Conservation (phyloP, 1,284 basidiomycete genomes). For the Ustilago tritici region DNA sequence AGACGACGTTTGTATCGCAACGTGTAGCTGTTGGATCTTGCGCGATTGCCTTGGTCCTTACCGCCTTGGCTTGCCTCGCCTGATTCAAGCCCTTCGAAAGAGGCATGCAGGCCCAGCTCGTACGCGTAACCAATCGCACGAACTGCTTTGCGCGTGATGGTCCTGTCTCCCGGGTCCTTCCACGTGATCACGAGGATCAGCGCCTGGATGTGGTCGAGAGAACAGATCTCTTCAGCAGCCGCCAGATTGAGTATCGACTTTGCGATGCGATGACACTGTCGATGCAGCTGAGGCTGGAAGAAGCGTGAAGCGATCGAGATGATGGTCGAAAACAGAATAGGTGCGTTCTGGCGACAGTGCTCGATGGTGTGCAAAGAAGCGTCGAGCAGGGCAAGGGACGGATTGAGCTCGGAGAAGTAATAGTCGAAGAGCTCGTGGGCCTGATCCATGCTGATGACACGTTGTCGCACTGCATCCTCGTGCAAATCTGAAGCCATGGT, state of each 20-base stretch:
- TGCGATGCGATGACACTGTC: constrained; percentile 77
- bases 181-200: constrained; percentile 86
- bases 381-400: constrained; percentile 68
- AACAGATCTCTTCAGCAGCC: constrained; percentile 80
- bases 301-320: constrained; percentile 87
- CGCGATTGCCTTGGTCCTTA: background rate
- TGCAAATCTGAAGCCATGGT: constrained; percentile 29
- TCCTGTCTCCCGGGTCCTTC: constrained; percentile 74
- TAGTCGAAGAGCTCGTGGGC: constrained; percentile 43
- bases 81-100: constrained; percentile 20
- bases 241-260: constrained; percentile 77
- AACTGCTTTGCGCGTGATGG: constrained; percentile 68
- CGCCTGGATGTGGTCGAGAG: constrained; percentile 84
- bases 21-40: constrained; percentile 26
- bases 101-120: constrained; percentile 65
- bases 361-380: constrained; percentile 68
- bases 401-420: constrained; percentile 53
- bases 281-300: constrained; percentile 79
- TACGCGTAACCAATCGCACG: constrained; percentile 68
- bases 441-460: constrained; percentile 36
- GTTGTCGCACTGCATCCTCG: constrained; percentile 43
- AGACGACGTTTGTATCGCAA: constrained; percentile 13
- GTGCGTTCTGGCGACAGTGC: constrained; percentile 80
- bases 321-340: constrained; percentile 83
- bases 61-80: background rate